A percentile compares a stretch with the other conserved stretches of the same genome.
Evolutionary conservation across 306 rosid species (phyloP).

Genomic region (Lupinus albus): DNA sequence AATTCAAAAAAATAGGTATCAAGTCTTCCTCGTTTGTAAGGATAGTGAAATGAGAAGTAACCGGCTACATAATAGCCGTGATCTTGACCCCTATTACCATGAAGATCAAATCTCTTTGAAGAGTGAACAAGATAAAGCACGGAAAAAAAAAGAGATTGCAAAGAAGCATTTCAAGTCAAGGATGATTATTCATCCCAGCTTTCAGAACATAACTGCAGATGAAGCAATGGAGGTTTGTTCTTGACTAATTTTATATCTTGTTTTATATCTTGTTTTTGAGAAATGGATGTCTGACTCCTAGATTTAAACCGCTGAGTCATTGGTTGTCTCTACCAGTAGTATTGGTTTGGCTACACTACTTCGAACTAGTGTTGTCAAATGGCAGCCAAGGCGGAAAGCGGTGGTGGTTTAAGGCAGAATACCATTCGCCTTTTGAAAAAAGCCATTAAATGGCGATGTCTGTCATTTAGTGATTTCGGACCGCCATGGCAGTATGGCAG

Average conservation of each 20-base stretch:
- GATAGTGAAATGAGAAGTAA: conserved; percentile 94
- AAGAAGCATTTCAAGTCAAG: conserved; percentile 96
- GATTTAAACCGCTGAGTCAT: conserved; percentile 6
- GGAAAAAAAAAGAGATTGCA: conserved; percentile 88
- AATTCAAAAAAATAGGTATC: conserved; percentile 91
- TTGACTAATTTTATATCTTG: conserved; percentile 13
- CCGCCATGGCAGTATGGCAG: too few relatives aligned
- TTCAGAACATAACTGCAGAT: conserved; percentile 93
- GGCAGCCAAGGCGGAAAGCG: too few relatives aligned
- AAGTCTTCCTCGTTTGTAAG: conserved; percentile 83
- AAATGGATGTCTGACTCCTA: neutral
- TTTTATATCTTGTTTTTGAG: conserved; percentile 2
- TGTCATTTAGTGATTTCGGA: too few relatives aligned
- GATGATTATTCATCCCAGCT: conserved; percentile 98
- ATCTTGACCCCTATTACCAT: conserved; percentile 71
- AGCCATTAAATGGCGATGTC: too few relatives aligned
- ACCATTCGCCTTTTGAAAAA: too few relatives aligned
- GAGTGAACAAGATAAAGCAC: conserved; percentile 80
- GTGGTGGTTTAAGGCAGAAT: too few relatives aligned
- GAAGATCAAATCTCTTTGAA: conserved; percentile 83
- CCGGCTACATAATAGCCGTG: conserved; percentile 56
- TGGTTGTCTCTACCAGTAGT: conserved; percentile 11
- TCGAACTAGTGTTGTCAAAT: too few relatives aligned
- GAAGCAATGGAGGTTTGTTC: conserved; percentile 89
- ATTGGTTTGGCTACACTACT: neutral